Base-by-base conservation (phyloP, 805 yeast genomes). In the Hanseniaspora opuntiae region DNA sequence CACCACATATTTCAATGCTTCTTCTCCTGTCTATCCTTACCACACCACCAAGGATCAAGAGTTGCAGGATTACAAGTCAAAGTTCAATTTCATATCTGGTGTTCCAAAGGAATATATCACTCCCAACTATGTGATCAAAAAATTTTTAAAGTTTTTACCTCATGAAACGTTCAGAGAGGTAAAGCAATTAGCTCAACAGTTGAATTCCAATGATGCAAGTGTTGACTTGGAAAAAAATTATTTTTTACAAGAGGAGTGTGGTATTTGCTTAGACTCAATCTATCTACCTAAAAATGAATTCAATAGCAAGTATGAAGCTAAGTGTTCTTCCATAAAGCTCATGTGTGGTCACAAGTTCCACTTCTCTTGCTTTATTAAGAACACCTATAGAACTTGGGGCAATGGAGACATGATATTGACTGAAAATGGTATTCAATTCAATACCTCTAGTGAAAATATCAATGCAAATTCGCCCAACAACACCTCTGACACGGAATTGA, bases 261-360 rank as follows among this genome's bases (percentile, higher is more conserved):
- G 50, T n/a, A 37, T 46, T 36, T 46, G 50, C 22, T 11, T 46
- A 12, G 42, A 37, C 10, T 33, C 40, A 3, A 36, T 46, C 36
- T 46, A 46, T 25, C 17, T 47, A 30, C 52, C 52, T 0, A 38
- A 28, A 19, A 39, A 47, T 36, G 45, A 38, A 2, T 5, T 9
- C 3, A 38, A 25, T 17, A n/a, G n/a, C 37, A 17, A 17, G 2
- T 47, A 33, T 19, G 38, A 38, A 16, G 44, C 52, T 3, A 17
- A 25, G 12, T 48, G 25, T 16, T 22, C 36, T 2, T 32, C 39
- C 22, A 42, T 48, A 4, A 30, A 40, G 10, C 35, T 47, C 17
- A n/a, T 22, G 25, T 47, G 52, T 30, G 45, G 52, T 4, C 52
- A 47, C 20, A 47, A 47, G 16, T 39, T 38, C 16, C 50, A 46